Evolutionary conservation across 225 moss, liverwort and hornwort species (phyloP), one percentile per base, ranked within the genome.

Genomic region (Thuidium tamariscinum): DNA sequence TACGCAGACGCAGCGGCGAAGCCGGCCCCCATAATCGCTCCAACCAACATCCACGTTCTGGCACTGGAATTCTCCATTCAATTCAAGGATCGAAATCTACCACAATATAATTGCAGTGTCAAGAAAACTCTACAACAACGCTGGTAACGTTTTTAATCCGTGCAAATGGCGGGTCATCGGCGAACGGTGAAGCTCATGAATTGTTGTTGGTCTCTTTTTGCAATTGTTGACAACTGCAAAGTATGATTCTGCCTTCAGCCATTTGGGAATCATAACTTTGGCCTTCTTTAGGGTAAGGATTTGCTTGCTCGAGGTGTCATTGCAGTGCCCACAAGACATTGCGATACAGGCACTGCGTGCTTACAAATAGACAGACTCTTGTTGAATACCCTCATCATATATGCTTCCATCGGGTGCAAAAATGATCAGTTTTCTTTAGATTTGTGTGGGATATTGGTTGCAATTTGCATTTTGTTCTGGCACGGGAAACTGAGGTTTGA

Each of bases 1-100:
- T 94, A 96, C 34, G 96, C 94, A 4, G 96, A 95, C 1, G 90
- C 91, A 3, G 95, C 90, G 12, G 96, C 96, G 8, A 95, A 82
- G 11, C 92, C 89, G 4, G 93, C 95, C 29, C 97, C 96, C 4
- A 97, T 76, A 73, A 95, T 41, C 7, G 95, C 95, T 76, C 96
- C 96, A 32, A 95, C 26, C 64, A 93, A 83, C 39, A 93, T 49
- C 97, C 97, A 97, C 34, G 89, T 65, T 37, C 88, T 94, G 3
- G 82, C 59, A 41, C 27, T 87, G 1, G 89, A 86, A 77, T 81
- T 66, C 13, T 93, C 92, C 93, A 93, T 93, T 21, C 37, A 21
- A 57, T 23, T 83, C 41, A 34, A 56, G 27, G 57, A 48, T 80
- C 56, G 10, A 19, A 55, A 18, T 7, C 4, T 32, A 30, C 9